These are phyloP conservation scores for Wickerhamomyces kurtzmanii DNA, from an alignment of 805 yeast species.

Conservation along the genomic window DNA sequence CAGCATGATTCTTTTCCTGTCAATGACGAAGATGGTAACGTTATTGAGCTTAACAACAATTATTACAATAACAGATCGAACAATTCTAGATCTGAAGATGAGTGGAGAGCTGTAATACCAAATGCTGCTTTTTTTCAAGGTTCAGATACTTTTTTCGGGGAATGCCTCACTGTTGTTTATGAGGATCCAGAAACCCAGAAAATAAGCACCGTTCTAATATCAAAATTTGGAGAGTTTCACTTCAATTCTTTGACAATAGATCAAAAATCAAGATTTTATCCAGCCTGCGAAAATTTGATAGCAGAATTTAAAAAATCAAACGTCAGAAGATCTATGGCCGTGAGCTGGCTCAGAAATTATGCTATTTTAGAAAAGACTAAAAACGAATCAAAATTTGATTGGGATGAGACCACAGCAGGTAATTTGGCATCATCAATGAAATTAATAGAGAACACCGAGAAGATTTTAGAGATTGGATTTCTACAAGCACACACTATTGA, in stretches of 20 bases:
- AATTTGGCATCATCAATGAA: conserved; percentile 58
- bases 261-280: conserved; percentile 58
- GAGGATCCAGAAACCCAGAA: conserved; percentile 33
- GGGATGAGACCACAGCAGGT: conserved; percentile 87
- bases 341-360: conserved; percentile 58
- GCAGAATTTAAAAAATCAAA: conserved; percentile 39
- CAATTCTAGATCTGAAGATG: conserved; percentile 10
- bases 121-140: conserved; percentile 46
- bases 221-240: conserved; percentile 58
- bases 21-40: too few relatives aligned
- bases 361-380: conserved; percentile 36
- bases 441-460: conserved; percentile 47
- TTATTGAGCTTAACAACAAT: conserved; percentile 12
- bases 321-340: conserved; percentile 69
- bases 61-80: conserved; percentile 8
- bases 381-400: conserved; percentile 22
- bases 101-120: conserved; percentile 35
- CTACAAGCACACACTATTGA: conserved; percentile 36
- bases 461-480: conserved; percentile 47
- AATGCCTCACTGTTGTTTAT: conserved; percentile 38
- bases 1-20: too few relatives aligned
- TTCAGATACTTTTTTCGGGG: conserved; percentile 32
- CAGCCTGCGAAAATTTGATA: conserved; percentile 64
- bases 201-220: conserved; percentile 44
- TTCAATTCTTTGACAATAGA: conserved; percentile 49